Conservation (phyloP, 2,329 filamentous ascomycete species). For the Alternaria infectoria region DNA sequence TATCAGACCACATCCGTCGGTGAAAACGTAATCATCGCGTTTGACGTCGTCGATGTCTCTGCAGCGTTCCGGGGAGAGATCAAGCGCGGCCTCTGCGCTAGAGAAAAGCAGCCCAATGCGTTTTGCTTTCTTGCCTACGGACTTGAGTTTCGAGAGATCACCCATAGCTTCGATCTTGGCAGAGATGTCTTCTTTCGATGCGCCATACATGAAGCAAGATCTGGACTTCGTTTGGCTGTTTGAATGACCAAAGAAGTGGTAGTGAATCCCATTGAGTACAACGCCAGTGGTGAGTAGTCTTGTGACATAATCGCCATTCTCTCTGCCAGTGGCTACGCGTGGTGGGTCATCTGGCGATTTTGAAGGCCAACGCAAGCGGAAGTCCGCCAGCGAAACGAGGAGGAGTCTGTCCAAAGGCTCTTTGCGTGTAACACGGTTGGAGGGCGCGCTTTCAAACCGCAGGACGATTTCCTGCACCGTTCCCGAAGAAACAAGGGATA, state of each 20-base stretch:
- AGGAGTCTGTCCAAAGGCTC: constrained; percentile 41
- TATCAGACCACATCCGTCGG: constrained; percentile 53
- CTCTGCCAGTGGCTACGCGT: constrained; percentile 37
- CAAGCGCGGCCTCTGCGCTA: constrained; percentile 40
- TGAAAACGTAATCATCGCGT: constrained; percentile 49
- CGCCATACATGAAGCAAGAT: constrained; percentile 50
- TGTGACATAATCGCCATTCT: constrained; percentile 48
- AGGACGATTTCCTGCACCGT: constrained; percentile 33
- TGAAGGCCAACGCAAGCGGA: constrained; percentile 30
- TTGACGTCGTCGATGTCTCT: constrained; percentile 51
- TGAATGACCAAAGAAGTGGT: constrained; percentile 54
- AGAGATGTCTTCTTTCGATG: constrained; percentile 41
- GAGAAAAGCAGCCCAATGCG: constrained; percentile 53
- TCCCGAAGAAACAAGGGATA: constrained; percentile 33
- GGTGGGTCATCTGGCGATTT: constrained; percentile 3
- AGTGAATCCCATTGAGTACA: constrained; percentile 43
- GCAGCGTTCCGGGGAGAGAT: constrained; percentile 42
- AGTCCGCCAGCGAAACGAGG: constrained; percentile 46
- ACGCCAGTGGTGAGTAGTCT: constrained; percentile 47
- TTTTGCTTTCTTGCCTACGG: constrained; percentile 53
- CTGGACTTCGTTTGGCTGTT: constrained; percentile 54
- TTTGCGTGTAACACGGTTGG: constrained; percentile 42
- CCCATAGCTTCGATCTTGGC: constrained; percentile 47
- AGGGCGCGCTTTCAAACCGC: constrained; percentile 30
- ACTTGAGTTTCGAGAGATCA: constrained; percentile 52